Evolutionary conservation across 805 yeast genomes (phyloP), one percentile per base, ranked within the genome.

Genomic region (Yarrowia deformans): DNA sequence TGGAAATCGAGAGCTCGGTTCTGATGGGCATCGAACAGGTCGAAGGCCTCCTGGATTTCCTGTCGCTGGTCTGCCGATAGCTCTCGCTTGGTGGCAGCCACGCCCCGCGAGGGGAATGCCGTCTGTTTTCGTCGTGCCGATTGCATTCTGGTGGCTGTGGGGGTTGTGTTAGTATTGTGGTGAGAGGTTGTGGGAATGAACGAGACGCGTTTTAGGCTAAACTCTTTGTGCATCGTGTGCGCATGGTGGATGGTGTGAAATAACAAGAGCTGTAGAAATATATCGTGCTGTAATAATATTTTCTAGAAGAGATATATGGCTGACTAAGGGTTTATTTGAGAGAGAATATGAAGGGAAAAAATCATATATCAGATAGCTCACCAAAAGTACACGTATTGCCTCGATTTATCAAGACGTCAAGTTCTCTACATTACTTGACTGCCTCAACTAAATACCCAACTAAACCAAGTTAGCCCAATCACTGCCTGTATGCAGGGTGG

Each of bases 1-100:
- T 95, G 98, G 77, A 90, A 94, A 75, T 95, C 98, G 66, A 95
- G 83, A 72, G 83, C 85, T 3, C 97, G 97, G 77, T 95, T 98
- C 70, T 87, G 87, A 79, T 95, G 92, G 90, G 91, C 88, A 76
- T 95, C 99, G 78, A 95, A 95, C 40, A 94, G 82, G 63, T 89
- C 85, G 76, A 94, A 94, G 2, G 98, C 98, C 76, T 93, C 98
- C 71, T 92, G 83, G 72, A 93, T 91, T 76, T 94, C 97, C 75
- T 90, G 95, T 73, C 89, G 90, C 77, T 93, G 97, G 74, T 93
- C 97, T 69, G 90, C 91, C 70, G 91, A 81, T 50, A 93, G 82
- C 74, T 91, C 97, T 54, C 75, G 71, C 34, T 63, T 63, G 34
- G 52, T 14, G 40, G 66, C 42, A 8, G 52, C 19, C 3, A 18